Base-by-base conservation (phyloP, 345 rosid species). In the Boechera retrofracta region DNA sequence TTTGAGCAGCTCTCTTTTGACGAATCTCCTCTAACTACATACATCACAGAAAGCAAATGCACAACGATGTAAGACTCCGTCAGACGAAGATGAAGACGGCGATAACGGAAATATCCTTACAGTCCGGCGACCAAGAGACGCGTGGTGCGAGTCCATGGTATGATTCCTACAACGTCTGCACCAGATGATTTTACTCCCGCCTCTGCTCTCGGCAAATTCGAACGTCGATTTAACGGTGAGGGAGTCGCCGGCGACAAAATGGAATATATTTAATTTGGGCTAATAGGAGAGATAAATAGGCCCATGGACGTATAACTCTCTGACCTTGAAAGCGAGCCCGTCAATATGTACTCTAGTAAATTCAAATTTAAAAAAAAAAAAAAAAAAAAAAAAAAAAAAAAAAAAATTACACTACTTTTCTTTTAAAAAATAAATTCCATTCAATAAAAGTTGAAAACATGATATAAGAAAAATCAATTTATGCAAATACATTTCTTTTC, bases 121-220 rank as follows among this genome's bases (percentile, higher is more conserved):
- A 82, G 99, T 91, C 80, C 99, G 88, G 68, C 99, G 98, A 61
- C 97, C 99, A 5, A 92, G 87, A 32, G 98, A 85, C 60, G 99
- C 96, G 64, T 92, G 99, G 56, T 72, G 96, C 64, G 88, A 56
- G 28, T 88, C 89, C 99, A 89, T 91, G 62, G 65, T 76, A 10
- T 29, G 67, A 3, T 48, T 49, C 53, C 58, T 3, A 7, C 35
- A 16, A 39, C 71, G 76, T 52, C 55, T 36, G 53, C 54, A 49
- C 28, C 8, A 33, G n/a, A 67, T 38, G 45, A 64, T 61, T 33
- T n/a, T 49, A 3, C 57, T 41, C 26, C 47, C 59, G 38, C 67
- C 35, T 59, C 29, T 3, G 26, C 65, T 58, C 51, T 61, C 61
- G 53, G 66, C 38, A 2, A 28, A 53, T 63, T 47, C 41, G 8